A percentile compares a stretch with the other conserved stretches of the same genome.
These are phyloP conservation scores for Exophiala alcalophila DNA, from an alignment of 2,329 filamentous ascomycete species.

Conservation along the genomic window DNA sequence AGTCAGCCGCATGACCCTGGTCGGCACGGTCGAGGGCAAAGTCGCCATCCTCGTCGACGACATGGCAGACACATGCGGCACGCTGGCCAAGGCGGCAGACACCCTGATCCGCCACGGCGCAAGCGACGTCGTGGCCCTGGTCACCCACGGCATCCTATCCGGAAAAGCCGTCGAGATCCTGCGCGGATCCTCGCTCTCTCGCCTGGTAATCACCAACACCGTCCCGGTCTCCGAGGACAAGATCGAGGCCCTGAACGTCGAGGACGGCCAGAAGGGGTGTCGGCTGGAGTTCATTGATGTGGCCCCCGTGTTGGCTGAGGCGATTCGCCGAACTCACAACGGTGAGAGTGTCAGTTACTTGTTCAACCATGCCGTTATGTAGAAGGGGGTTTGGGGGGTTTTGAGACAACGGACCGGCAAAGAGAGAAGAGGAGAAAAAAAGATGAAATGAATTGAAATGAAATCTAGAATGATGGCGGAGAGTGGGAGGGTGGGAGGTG, in stretches of 20 bases:
- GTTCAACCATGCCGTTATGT: slow-evolving; percentile 46
- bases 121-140: slow-evolving; percentile 85
- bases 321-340: slow-evolving; percentile 50
- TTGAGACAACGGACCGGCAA: too few relatives aligned
- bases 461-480: too few relatives aligned
- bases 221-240: slow-evolving; percentile 66
- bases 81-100: slow-evolving; percentile 80
- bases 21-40: slow-evolving; percentile 87
- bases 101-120: slow-evolving; percentile 86
- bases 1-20: slow-evolving; percentile 91
- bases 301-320: slow-evolving; percentile 65
- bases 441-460: too few relatives aligned
- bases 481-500: too few relatives aligned
- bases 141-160: slow-evolving; percentile 88
- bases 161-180: slow-evolving; percentile 84
- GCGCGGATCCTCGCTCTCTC: slow-evolving; percentile 72
- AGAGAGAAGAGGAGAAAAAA: too few relatives aligned
- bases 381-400: background rate
- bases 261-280: slow-evolving; percentile 63
- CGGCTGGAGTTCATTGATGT: slow-evolving; percentile 90
- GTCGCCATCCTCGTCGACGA: slow-evolving; percentile 95
- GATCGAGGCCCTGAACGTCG: slow-evolving; percentile 26
- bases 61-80: slow-evolving; percentile 96
- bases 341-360: slow-evolving; percentile 52
- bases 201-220: slow-evolving; percentile 87